Evolutionary conservation across 1,284 basidiomycete genomes (phyloP).

Genomic region (Chondrostereum purpureum): DNA sequence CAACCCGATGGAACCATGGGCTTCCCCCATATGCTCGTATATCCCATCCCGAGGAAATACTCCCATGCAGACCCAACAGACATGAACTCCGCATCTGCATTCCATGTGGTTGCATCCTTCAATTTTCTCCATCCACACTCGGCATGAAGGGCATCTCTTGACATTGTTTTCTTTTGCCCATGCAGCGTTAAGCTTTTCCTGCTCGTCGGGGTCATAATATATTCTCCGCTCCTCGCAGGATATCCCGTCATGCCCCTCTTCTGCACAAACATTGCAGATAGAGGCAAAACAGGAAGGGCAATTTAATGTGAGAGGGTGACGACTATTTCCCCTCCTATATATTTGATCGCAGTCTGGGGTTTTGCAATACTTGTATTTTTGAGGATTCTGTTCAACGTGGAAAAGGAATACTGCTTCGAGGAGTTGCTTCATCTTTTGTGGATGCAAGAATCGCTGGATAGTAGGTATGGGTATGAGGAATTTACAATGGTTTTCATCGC

Average conservation of each 20-base stretch:
- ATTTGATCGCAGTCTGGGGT: conserved; percentile 54
- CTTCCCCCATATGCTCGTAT: background rate
- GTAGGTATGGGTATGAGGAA: conserved; percentile 42
- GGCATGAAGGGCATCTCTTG: conserved; percentile 1
- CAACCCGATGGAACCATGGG: background rate
- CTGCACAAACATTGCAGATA: conserved; percentile 45
- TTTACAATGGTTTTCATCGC: conserved; percentile 41
- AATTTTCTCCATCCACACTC: background rate
- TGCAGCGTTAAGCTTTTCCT: background rate
- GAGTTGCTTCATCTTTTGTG: conserved; percentile 35
- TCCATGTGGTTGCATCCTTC: conserved; percentile 4
- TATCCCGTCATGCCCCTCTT: conserved; percentile 44
- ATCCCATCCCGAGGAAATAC: background rate
- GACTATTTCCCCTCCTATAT: conserved; percentile 31
- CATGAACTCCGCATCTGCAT: conserved; percentile 2
- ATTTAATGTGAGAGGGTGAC: conserved; percentile 25
- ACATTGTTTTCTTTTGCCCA: background rate
- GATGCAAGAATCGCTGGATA: conserved; percentile 39
- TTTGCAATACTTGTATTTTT: conserved; percentile 44
- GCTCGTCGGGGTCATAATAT: conserved; percentile 18
- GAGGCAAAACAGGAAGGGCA: conserved; percentile 46
- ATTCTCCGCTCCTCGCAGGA: conserved; percentile 37
- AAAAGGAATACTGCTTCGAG: conserved; percentile 37
- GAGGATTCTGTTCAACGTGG: conserved; percentile 38
- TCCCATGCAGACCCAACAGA: conserved; percentile 1